A percentile compares a stretch with the other conserved stretches of the same genome.
Conservation (phyloP, 176 grass and related monocot genomes). For the Ampelocalamus luodianensis region DNA sequence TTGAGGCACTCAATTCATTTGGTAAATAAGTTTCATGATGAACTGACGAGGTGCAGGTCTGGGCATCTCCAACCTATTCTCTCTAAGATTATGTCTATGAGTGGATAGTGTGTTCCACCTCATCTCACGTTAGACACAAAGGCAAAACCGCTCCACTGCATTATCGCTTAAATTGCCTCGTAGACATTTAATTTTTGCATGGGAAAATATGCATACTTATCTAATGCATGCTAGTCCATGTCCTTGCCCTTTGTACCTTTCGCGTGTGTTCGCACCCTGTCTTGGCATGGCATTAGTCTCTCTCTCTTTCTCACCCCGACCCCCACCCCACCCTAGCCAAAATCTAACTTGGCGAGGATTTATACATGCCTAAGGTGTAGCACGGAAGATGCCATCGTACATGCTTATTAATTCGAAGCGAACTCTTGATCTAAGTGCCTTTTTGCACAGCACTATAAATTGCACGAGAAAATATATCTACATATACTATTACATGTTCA, state of each 20-base stretch:
- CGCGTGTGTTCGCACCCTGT: no score
- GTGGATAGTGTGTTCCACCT: background rate
- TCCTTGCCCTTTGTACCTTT: background rate
- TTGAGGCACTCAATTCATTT: background rate
- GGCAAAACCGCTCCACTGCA: background rate
- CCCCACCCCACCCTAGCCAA: no score
- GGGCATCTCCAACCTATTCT: background rate
- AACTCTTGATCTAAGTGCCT: background rate
- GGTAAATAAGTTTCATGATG: background rate
- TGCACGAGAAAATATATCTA: background rate
- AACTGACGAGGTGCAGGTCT: background rate
- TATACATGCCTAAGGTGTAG: background rate
- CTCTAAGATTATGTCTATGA: background rate
- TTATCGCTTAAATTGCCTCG: background rate
- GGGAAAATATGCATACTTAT: background rate
- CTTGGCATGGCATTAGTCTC: no score
- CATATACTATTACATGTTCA: no score
- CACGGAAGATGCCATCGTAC: background rate
- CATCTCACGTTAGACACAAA: background rate
- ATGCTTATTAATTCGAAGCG: background rate
- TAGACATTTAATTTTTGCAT: background rate
- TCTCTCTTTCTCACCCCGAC: no score
- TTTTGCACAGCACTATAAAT: background rate
- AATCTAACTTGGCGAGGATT: background rate
- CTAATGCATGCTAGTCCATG: background rate